Base-by-base conservation (phyloP, 768 basidiomycete genomes). In the Russula griseocarnosa region DNA sequence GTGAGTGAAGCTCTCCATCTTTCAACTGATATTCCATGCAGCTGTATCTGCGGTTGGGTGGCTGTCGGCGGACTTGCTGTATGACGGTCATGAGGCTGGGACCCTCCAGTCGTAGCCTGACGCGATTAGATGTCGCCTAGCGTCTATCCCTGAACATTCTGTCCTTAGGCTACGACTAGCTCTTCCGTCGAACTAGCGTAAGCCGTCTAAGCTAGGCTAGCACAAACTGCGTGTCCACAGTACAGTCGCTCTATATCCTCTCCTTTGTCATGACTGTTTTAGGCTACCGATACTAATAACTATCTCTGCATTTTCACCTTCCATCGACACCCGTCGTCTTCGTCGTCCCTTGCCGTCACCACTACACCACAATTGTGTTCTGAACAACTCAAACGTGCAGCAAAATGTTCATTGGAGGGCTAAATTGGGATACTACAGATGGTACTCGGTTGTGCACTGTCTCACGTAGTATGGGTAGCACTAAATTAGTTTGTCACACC, bases 391-490 rank as follows among this genome's bases (percentile, higher is more conserved):
- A 44, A 59, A 56, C 61, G 14, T 77, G 73, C 82, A 97, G 96
- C 77, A 98, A 98, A 81, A 97, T 98, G 95, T 98, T 98, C 77
- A 94, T 98, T 73, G 95, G 95, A 62, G 95, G 95, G 65, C 81
- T 98, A 67, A 97, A 97, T 79, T 98, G 95, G 95, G 94, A 97
- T 76, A 97, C 95, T 70, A 95, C 92, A 74, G 95, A 98, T 82
- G 95, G 96, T 98, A 83, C 62, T 57, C 58, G 58, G 73, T 73
- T 69, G 70, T 75, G 74, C 75, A 73, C 76, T 75, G 69, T 74
- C 71, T 74, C 62, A 40, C 72, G 61, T 70, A 66, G 69, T 54
- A 64, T 70, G 67, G 66, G 74, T 77, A 78, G 78, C 76, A 74
- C 74, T 77, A 71, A 75, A 67, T 64, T 71, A 70, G 61, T 67